These are phyloP conservation scores for Symbiodinium natans DNA, from an alignment of 73 alveolate genomes.

Conservation along the genomic window DNA sequence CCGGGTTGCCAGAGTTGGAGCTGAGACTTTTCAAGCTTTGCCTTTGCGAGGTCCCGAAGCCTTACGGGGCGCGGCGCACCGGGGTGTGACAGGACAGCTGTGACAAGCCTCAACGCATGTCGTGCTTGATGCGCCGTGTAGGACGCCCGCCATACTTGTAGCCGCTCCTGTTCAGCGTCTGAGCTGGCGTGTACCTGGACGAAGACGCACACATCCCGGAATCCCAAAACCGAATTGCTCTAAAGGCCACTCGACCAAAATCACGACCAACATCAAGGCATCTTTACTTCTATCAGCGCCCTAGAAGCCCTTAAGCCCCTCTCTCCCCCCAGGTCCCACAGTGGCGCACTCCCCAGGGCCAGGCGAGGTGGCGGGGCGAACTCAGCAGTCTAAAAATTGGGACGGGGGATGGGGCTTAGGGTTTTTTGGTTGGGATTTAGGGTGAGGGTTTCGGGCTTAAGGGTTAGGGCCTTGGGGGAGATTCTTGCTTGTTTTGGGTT, in stretches of 20 bases:
- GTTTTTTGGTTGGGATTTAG: not conserved
- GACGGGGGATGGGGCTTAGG: not conserved
- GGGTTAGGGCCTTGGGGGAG: too few relatives aligned
- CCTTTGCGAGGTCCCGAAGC: slow-evolving; percentile 5
- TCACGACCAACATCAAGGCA: too few relatives aligned
- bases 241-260: not conserved
- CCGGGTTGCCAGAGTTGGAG: not conserved
- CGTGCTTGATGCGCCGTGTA: too few relatives aligned
- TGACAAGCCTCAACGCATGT: too few relatives aligned
- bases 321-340: not conserved
- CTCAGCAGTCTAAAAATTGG: slow-evolving; percentile 6
- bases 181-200: not conserved
- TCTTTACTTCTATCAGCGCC: too few relatives aligned
- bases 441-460: too few relatives aligned
- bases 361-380: slow-evolving; percentile 83
- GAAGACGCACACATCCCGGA: not conserved
- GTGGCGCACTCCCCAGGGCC: slow-evolving; percentile 82
- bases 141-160: not conserved
- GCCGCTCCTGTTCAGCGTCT: not conserved
- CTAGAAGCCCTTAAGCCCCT: too few relatives aligned
- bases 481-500: too few relatives aligned
- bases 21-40: not conserved
- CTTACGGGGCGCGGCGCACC: too few relatives aligned
- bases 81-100: too few relatives aligned
- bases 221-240: not conserved